Conservation (phyloP, 2,329 filamentous ascomycete genomes). For the Ceratocystis huliohia region DNA sequence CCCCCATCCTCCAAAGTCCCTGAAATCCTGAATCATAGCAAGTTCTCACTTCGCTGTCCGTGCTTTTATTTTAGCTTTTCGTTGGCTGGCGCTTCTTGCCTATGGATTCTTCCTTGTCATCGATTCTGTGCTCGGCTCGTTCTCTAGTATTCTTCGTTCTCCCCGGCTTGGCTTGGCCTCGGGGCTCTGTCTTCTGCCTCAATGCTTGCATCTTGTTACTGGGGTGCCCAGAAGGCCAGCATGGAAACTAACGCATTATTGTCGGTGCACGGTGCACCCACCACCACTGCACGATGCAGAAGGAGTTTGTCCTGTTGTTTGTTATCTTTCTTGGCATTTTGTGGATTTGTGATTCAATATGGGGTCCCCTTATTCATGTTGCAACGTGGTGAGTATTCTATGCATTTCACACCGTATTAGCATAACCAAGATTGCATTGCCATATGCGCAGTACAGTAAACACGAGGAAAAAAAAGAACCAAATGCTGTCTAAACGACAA, state of each 20-base stretch:
- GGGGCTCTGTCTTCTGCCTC: no score
- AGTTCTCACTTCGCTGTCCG: background rate
- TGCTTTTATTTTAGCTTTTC: background rate
- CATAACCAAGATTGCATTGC: conserved; percentile 1
- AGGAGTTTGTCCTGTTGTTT: no score
- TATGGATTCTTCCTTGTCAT: no score
- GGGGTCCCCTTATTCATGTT: background rate
- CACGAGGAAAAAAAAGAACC: background rate
- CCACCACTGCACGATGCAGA: no score
- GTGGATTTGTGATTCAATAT: background rate
- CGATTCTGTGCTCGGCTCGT: no score
- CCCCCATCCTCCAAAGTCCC: background rate
- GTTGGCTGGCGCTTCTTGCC: background rate
- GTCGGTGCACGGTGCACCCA: no score
- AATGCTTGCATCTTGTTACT: no score
- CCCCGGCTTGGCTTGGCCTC: no score
- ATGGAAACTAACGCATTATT: no score
- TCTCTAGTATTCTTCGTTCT: no score
- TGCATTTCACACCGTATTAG: no score
- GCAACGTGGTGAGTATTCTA: background rate
- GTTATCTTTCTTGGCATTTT: background rate
- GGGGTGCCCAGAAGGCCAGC: no score
- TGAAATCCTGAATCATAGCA: background rate
- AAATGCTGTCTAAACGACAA: background rate
- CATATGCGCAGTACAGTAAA: background rate